Evolutionary conservation across 768 basidiomycete genomes (phyloP), one percentile per base, ranked within the genome.

Genomic region (Amanita phalloides): DNA sequence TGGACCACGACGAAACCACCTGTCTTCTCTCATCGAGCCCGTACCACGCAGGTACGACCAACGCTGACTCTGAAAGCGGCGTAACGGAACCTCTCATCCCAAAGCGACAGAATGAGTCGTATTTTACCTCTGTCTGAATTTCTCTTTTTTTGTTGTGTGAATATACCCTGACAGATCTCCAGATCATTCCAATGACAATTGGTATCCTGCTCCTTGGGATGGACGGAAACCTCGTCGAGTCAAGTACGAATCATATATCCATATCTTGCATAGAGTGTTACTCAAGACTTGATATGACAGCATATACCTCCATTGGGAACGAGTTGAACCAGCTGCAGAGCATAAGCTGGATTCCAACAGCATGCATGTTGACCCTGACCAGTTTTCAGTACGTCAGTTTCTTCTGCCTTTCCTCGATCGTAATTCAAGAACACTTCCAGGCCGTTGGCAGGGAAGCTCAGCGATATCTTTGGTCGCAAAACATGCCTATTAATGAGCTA

Each of bases 401-500:
- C 48, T 10, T 10, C 20, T 11, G 6, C 1, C 28, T 11, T 10
- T 28, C 17, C 10, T 11, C 17, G 36, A 13, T 23, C 4, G 9
- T 30, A 3, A 14, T 36, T 2, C 25, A 25, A 10, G 6, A 21
- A 13, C 33, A 21, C 17, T 49, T 49, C n/a, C 49, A 82, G 81
- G 55, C 81, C 82, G 11, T 62, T 84, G 2, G 82, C 79, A 53
- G 81, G 81, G 4, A 82, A 84, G 63, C 63, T 78, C 37, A 77
- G 80, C 59, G 81, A 84, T 56, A 81, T 82, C 1, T 84, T 81
- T 52, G 82, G 82, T 2, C 70, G 81, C 2, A 82, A 82, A 55
- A 60, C 61, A 2, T 81, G 81, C 54, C 64, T 84, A 1, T 60
- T 84, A 0, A 75, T 78, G 50, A 73, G 79, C 0, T 80, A 81